Evolutionary conservation across 2,329 filamentous ascomycete species (phyloP).

Genomic region (Gnomoniopsis smithogilvyi): DNA sequence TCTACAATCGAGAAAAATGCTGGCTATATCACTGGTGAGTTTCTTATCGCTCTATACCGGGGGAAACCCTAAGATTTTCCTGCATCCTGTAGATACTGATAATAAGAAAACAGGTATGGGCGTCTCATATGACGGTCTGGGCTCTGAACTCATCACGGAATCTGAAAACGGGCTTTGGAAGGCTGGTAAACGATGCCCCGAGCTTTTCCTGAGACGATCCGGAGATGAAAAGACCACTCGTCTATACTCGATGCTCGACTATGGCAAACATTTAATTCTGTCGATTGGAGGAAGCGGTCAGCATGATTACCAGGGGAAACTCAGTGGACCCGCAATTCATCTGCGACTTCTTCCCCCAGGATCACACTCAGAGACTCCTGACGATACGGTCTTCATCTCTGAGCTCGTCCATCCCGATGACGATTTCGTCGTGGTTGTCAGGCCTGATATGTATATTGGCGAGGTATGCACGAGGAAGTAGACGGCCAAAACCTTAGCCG

Average conservation of each 20-base stretch:
- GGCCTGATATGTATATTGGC: conserved; percentile 40
- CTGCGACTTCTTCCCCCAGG: neutral
- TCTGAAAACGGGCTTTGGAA: conserved; percentile 34
- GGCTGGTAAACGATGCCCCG: conserved; percentile 36
- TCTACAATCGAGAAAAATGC: conserved; percentile 45
- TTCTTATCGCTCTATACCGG: neutral
- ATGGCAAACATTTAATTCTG: conserved; percentile 4
- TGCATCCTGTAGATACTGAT: too few relatives aligned
- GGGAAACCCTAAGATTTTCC: too few relatives aligned
- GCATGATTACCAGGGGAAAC: neutral
- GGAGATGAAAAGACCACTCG: conserved; percentile 22
- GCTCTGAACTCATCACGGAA: conserved; percentile 31
- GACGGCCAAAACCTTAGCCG: too few relatives aligned
- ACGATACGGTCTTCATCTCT: conserved; percentile 25
- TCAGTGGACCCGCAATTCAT: neutral
- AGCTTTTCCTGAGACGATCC: conserved; percentile 34
- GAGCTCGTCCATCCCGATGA: conserved; percentile 28
- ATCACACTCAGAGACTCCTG: conserved; percentile 3
- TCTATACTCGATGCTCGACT: neutral
- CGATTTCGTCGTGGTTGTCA: conserved; percentile 31
- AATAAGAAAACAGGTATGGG: conserved; percentile 34
- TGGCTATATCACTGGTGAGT: conserved; percentile 43
- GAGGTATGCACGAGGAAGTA: too few relatives aligned
- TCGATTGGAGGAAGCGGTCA: neutral
- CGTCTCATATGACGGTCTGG: conserved; percentile 34